Evolutionary conservation across 2,329 filamentous ascomycete species (phyloP), one percentile per base, ranked within the genome.

Genomic region (Fusarium pilosicola): DNA sequence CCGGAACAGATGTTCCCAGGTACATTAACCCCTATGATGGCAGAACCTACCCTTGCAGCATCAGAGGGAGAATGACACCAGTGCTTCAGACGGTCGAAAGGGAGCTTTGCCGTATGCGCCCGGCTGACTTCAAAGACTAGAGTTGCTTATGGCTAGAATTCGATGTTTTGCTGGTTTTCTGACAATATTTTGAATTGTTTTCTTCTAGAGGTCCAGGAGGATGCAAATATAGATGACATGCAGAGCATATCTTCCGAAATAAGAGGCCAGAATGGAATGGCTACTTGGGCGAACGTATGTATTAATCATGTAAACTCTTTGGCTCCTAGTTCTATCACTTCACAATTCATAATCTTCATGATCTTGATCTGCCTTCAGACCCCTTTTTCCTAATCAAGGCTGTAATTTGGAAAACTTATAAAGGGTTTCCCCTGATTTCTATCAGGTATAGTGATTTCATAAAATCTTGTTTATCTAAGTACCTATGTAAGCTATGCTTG

Each of bases 121-220:
- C 17, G 42, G 42, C 12, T 0, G 24, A 45, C 24, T 45, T 45
- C 17, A 45, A 26, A 14, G 42, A 26, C 17, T 45, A 26, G 0
- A 45, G 24, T 6, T 26, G 7, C 20, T 26, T 9, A 20, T 2
- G 24, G 0, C 1, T 0, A 3, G 44, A 3, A 6, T 28, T 0
- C 3, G 24, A 28, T 28, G 8, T 7, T 46, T 28, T 0, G 13
- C 13, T 15, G 20, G 26, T 6, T 30, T 0, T 20, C 26, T 22
- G 26, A 17, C 20, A 22, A 3, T 22, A 0, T 30, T 6, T 17
- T 7, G 26, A 30, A 14, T 7, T 30, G 28, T 5, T 6, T 30
- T 28, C 13, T 17, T 30, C 7, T 7, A 32, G 28, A 2, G 28
- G 28, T 17, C n/a, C n/a, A n/a, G n/a, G n/a, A n/a, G n/a, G n/a